These are phyloP conservation scores for Erysimum cheiranthoides DNA, from an alignment of 345 rosid genomes.

Conservation along the genomic window DNA sequence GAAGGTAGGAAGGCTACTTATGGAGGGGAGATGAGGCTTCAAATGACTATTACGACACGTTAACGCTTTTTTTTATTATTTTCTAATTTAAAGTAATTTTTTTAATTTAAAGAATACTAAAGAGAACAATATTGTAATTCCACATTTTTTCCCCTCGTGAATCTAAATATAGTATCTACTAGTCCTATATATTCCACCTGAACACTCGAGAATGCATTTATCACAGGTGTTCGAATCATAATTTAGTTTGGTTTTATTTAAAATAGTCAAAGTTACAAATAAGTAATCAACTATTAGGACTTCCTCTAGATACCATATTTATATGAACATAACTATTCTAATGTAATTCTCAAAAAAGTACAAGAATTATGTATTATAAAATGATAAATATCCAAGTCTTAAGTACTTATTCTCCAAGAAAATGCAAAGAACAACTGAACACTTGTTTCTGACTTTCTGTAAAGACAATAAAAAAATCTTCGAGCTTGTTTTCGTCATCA, in stretches of 20 bases:
- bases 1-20: conserved; percentile 38
- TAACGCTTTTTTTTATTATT: conserved; percentile 30
- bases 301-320: too few species aligned
- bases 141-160: neutral
- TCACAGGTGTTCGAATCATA: too few species aligned
- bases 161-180: too few species aligned
- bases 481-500: conserved; percentile 4
- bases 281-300: too few species aligned
- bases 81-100: neutral
- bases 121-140: neutral
- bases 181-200: conserved; percentile 47
- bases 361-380: too few species aligned
- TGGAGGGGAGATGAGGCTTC: conserved; percentile 33
- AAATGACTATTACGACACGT: conserved; percentile 21
- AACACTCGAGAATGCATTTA: conserved; percentile 27
- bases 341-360: too few species aligned
- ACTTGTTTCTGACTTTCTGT: conserved; percentile 37
- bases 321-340: too few species aligned
- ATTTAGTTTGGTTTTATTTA: neutral
- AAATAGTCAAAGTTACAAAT: neutral
- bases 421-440: conserved; percentile 24
- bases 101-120: neutral
- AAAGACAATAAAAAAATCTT: conserved; percentile 18
- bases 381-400: conserved; percentile 12
- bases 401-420: conserved; percentile 29